Evolutionary conservation across 2,329 filamentous ascomycete species (phyloP).

Genomic region (Fusarium sp.): DNA sequence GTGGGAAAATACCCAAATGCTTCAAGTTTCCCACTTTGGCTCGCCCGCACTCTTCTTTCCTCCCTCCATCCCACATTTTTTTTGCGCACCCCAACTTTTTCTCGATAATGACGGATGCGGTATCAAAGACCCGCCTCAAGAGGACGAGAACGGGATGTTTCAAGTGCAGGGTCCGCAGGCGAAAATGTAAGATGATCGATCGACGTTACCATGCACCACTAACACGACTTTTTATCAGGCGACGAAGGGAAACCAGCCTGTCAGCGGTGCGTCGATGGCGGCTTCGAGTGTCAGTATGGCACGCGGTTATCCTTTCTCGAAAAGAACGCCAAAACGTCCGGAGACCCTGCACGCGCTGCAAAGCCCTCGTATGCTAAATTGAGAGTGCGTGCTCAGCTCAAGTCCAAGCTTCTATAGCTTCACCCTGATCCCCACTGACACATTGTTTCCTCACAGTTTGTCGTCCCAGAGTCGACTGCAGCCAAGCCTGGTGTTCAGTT

Average conservation of each 20-base stretch:
- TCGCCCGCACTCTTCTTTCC: not conserved
- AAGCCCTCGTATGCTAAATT: slow-evolving; percentile 40
- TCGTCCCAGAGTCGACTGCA: slow-evolving; percentile 33
- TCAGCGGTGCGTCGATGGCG: slow-evolving; percentile 59
- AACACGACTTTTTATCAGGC: slow-evolving; percentile 49
- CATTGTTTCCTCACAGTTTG: slow-evolving; percentile 25
- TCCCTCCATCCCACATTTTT: slow-evolving; percentile 10
- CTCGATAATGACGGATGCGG: slow-evolving; percentile 29
- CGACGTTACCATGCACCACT: slow-evolving; percentile 4
- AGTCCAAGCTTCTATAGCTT: not conserved
- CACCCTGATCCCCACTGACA: slow-evolving; percentile 1
- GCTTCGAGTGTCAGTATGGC: slow-evolving; percentile 62
- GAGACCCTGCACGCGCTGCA: slow-evolving; percentile 15
- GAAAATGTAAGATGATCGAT: slow-evolving; percentile 55
- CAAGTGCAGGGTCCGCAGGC: slow-evolving; percentile 60
- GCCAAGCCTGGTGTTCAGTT: slow-evolving; percentile 15
- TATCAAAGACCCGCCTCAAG: slow-evolving; percentile 42
- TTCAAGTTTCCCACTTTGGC: slow-evolving; percentile 40
- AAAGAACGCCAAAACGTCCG: slow-evolving; percentile 60
- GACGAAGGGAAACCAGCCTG: slow-evolving; percentile 64
- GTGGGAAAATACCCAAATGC: slow-evolving; percentile 23
- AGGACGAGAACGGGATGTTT: slow-evolving; percentile 59
- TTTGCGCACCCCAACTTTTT: not conserved
- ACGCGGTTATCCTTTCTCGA: slow-evolving; percentile 60
- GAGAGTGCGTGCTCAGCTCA: slow-evolving; percentile 19